Evolutionary conservation across 1,284 basidiomycete species (phyloP).

Genomic region (Wolfiporia cocos): DNA sequence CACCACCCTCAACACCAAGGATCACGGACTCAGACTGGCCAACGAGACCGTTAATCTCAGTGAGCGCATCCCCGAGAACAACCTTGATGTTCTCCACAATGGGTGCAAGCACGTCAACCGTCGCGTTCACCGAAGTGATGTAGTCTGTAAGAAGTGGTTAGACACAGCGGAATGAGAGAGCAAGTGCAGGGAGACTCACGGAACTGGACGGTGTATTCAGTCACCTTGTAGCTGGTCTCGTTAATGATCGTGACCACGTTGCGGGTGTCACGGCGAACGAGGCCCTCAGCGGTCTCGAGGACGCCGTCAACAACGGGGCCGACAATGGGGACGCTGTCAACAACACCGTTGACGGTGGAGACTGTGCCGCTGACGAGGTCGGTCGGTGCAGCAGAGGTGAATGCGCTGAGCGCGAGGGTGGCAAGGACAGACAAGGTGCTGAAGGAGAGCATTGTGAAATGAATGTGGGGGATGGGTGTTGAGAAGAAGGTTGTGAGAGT

Average conservation of each 20-base stretch:
- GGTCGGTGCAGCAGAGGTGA: slow-evolving; percentile 17
- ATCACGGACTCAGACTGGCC: slow-evolving; percentile 25
- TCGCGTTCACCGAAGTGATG: slow-evolving; percentile 24
- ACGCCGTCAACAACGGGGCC: slow-evolving; percentile 8
- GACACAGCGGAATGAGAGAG: too few species aligned
- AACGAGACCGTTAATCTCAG: slow-evolving; percentile 28
- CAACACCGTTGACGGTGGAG: slow-evolving; percentile 7
- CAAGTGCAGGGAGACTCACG: slow-evolving; percentile 28
- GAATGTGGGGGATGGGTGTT: slow-evolving; percentile 27
- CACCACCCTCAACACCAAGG: slow-evolving; percentile 27
- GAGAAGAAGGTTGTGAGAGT: slow-evolving; percentile 6
- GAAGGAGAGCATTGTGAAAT: slow-evolving; percentile 44
- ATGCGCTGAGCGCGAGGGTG: slow-evolving; percentile 29
- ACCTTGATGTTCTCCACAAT: slow-evolving; percentile 26
- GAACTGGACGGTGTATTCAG: slow-evolving; percentile 21
- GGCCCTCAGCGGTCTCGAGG: slow-evolving; percentile 9
- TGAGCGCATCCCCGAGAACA: slow-evolving; percentile 24
- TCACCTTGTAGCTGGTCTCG: slow-evolving; percentile 18
- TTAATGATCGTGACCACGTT: slow-evolving; percentile 22
- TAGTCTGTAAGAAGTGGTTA: slow-evolving; percentile 19
- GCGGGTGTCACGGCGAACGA: slow-evolving; percentile 12
- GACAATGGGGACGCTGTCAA: slow-evolving; percentile 8
- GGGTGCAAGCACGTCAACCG: slow-evolving; percentile 22
- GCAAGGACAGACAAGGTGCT: slow-evolving; percentile 31
- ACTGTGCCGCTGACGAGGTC: slow-evolving; percentile 6